Conservation (phyloP, 2,329 filamentous ascomycete species). For the Plenodomus tracheiphilus region DNA sequence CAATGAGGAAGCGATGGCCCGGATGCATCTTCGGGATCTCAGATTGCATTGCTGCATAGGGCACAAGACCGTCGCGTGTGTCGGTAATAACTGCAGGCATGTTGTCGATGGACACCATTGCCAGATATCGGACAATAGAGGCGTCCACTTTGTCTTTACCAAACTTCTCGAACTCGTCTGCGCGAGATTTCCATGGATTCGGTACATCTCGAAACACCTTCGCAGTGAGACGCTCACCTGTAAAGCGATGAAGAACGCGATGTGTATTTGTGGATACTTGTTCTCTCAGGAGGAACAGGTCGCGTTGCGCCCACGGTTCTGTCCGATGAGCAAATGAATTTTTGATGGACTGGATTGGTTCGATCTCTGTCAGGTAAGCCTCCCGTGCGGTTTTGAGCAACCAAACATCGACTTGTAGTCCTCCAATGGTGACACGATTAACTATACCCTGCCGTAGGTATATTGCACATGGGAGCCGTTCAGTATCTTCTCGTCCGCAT, state of each 20-base stretch:
- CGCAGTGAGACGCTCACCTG: slow-evolving; percentile 8
- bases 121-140: slow-evolving; percentile 17
- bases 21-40: slow-evolving; percentile 12
- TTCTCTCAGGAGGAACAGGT: slow-evolving; percentile 4
- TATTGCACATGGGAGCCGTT: slow-evolving; percentile 5
- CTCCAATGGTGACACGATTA: slow-evolving; percentile 8
- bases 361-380: not conserved
- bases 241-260: slow-evolving; percentile 18
- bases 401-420: slow-evolving; percentile 16
- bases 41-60: slow-evolving; percentile 8
- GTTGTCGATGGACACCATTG: slow-evolving; percentile 3
- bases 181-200: slow-evolving; percentile 2
- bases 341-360: slow-evolving; percentile 2
- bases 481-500: slow-evolving; percentile 3
- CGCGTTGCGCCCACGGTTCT: slow-evolving; percentile 10
- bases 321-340: slow-evolving; percentile 3
- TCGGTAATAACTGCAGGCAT: slow-evolving; percentile 19
- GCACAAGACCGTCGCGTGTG: slow-evolving; percentile 12
- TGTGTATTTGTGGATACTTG: slow-evolving; percentile 8
- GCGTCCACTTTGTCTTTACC: slow-evolving; percentile 8
- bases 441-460: slow-evolving; percentile 9
- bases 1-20: slow-evolving; percentile 14
- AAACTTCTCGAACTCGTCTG: slow-evolving; percentile 16
- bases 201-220: slow-evolving; percentile 10
- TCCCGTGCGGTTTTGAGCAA: slow-evolving; percentile 12